Evolutionary conservation across 306 rosid genomes (phyloP).

Genomic region (Quercus robur): DNA sequence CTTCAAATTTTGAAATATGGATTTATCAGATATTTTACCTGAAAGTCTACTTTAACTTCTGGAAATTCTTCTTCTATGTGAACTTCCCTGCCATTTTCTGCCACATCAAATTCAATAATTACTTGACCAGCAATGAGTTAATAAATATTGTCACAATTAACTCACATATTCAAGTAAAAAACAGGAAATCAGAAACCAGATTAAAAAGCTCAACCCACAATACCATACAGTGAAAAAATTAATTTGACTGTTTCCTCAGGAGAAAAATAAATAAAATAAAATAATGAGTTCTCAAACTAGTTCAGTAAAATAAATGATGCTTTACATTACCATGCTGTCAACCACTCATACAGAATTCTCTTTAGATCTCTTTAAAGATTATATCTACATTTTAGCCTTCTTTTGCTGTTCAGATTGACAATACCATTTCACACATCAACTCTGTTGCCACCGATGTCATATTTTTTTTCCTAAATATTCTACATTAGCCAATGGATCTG

Average conservation of each 20-base stretch:
- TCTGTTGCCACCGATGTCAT: neutral
- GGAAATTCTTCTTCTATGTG: constrained; percentile 32
- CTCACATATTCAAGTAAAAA: neutral
- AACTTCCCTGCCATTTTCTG: no score
- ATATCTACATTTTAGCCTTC: no score
- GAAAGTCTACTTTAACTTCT: constrained; percentile 84
- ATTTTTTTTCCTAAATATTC: neutral
- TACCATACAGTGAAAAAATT: neutral
- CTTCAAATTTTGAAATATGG: neutral
- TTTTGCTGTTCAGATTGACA: no score
- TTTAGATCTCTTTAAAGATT: no score
- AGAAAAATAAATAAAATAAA: neutral
- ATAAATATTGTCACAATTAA: neutral
- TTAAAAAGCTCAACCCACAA: neutral
- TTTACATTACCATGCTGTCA: neutral
- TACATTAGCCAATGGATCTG: neutral
- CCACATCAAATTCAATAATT: neutral
- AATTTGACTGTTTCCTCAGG: neutral
- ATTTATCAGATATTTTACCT: constrained; percentile 44
- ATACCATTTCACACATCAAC: neutral
- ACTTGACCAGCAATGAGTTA: constrained; percentile 3
- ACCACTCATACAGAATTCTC: neutral
- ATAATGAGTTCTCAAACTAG: constrained; percentile 8
- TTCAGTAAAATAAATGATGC: neutral
- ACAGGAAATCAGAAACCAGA: neutral